Percentiles rank a stretch among this genome's conserved stretches.
These are phyloP conservation scores for Tetrapyrgos nigripes DNA, from an alignment of 1,284 basidiomycete species.

Conservation along the genomic window DNA sequence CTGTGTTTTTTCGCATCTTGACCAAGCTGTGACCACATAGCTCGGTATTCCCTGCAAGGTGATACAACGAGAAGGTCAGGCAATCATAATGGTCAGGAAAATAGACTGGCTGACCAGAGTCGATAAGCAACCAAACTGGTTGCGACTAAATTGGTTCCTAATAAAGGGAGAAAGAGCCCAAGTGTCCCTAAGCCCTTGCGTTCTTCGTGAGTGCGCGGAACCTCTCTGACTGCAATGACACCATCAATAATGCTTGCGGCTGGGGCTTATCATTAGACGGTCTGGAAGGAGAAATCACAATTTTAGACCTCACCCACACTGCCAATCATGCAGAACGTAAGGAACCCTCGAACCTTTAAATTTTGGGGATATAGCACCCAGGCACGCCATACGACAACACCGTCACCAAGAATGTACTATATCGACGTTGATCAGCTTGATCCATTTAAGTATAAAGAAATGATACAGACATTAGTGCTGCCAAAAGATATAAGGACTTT, in stretches of 20 bases:
- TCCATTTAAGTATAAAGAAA: not conserved
- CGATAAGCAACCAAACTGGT: not conserved
- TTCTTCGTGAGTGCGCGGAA: not conserved
- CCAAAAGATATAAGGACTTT: not conserved
- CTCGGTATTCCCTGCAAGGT: not conserved
- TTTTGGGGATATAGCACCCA: not conserved
- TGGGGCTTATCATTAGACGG: too few relatives aligned
- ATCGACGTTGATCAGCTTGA: not conserved
- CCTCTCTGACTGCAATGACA: not conserved
- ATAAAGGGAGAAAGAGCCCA: not conserved
- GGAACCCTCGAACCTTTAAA: not conserved
- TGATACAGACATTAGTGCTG: not conserved
- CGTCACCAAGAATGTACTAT: slow-evolving; percentile 1
- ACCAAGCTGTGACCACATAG: not conserved
- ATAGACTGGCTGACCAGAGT: too few relatives aligned
- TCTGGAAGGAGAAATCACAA: not conserved
- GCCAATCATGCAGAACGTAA: not conserved
- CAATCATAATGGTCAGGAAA: too few relatives aligned
- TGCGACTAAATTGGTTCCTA: not conserved
- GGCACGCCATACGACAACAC: not conserved
- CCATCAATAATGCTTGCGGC: not conserved
- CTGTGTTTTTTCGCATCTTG: too few relatives aligned
- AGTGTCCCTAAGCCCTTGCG: not conserved
- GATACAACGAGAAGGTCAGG: not conserved
- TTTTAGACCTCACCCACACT: not conserved